Evolutionary conservation across 2,329 filamentous ascomycete genomes (phyloP).

Genomic region (Cladophialophora yegresii): DNA sequence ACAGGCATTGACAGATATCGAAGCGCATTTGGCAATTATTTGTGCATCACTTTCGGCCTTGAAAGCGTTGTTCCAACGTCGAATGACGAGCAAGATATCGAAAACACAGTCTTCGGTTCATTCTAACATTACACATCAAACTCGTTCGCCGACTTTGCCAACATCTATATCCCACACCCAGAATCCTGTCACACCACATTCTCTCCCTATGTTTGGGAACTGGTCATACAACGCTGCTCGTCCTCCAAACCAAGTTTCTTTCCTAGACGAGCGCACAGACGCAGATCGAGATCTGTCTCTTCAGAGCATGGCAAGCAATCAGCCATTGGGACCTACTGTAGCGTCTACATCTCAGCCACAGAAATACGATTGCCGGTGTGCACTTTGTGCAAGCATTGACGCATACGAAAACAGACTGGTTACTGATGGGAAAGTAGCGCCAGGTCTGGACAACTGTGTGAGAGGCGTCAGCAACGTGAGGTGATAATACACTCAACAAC

Average conservation of each 20-base stretch:
- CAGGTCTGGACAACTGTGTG: background rate
- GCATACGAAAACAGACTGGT: background rate
- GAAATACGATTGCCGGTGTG: background rate
- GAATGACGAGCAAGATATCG: background rate
- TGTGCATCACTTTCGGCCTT: conserved; percentile 28
- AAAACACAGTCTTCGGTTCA: background rate
- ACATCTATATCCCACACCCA: background rate
- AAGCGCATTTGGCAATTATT: conserved; percentile 31
- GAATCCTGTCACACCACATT: background rate
- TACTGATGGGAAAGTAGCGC: background rate
- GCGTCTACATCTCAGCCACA: background rate
- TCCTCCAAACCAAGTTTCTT: background rate
- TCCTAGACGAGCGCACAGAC: background rate
- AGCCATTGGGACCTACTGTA: background rate
- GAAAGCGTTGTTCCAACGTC: conserved; percentile 20
- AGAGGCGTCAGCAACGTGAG: background rate
- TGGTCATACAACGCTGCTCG: background rate
- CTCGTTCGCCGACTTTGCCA: background rate
- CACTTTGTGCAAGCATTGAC: background rate
- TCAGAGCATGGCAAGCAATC: background rate
- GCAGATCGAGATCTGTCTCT: background rate
- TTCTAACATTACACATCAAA: background rate
- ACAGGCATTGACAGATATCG: conserved; percentile 26
- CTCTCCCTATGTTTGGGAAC: background rate
- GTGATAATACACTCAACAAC: background rate